A percentile compares a stretch with the other conserved stretches of the same genome.
phyloP scores from a whole-genome alignment of 2,329 filamentous ascomycete genomes.

The Bipolaris zeicola region DNA sequence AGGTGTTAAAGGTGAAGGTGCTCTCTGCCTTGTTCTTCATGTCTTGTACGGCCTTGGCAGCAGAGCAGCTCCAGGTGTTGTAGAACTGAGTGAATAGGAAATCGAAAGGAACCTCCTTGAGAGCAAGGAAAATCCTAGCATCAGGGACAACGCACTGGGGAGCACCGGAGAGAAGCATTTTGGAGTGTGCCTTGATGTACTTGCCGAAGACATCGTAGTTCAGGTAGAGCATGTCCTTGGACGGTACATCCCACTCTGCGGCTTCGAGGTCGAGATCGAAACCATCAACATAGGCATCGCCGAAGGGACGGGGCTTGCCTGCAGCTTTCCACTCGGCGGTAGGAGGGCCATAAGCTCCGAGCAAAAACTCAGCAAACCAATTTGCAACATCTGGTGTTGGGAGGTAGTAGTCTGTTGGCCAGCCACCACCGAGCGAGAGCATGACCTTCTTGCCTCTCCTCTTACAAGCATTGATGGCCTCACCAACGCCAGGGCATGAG shows the following conservation, averaged over 20 bases:
- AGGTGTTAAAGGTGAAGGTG: constrained; percentile 56
- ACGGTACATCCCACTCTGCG: constrained; percentile 25
- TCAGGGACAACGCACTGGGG: constrained; percentile 61
- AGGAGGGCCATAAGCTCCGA: constrained; percentile 57
- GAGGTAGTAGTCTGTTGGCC: constrained; percentile 52
- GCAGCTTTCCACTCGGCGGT: constrained; percentile 35
- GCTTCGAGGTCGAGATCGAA: constrained; percentile 59
- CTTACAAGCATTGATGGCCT: constrained; percentile 41
- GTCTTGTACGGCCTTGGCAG: constrained; percentile 47
- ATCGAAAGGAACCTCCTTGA: constrained; percentile 55
- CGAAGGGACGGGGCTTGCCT: constrained; percentile 54
- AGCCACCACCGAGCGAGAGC: constrained; percentile 56
- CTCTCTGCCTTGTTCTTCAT: constrained; percentile 30
- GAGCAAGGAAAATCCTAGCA: constrained; percentile 52
- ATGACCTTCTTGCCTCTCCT: constrained; percentile 45
- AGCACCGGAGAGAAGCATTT: constrained; percentile 58
- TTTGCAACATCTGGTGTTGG: constrained; percentile 47
- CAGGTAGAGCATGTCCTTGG: constrained; percentile 34
- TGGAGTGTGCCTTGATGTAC: constrained; percentile 50
- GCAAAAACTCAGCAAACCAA: constrained; percentile 58
- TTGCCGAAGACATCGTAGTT: constrained; percentile 58
- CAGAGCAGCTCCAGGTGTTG: constrained; percentile 59
- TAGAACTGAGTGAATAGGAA: constrained; percentile 64
- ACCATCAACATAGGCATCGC: constrained; percentile 55
- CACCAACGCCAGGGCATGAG: constrained; percentile 40